Conservation (phyloP, 1,284 basidiomycete species). For the Sanghuangporus baumii region DNA sequence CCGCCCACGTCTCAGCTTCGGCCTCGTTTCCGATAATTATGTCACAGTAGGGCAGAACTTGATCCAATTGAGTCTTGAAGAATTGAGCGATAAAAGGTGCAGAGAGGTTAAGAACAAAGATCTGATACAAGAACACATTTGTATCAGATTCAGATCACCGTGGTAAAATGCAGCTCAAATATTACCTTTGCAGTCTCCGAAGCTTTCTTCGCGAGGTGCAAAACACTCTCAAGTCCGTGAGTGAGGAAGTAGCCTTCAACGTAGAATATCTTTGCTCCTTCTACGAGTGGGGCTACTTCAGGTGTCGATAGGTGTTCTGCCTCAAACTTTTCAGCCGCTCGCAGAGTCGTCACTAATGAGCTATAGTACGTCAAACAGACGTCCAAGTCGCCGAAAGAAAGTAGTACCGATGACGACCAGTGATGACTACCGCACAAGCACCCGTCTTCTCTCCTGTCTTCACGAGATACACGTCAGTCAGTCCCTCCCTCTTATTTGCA, state of each 20-base stretch:
- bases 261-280: constrained; percentile 86
- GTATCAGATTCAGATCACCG: not conserved
- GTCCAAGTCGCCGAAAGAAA: not conserved
- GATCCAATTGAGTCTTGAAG: constrained; percentile 79
- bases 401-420: constrained; percentile 80
- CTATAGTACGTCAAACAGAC: constrained; percentile 31
- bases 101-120: constrained; percentile 89
- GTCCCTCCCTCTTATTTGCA: constrained; percentile 93
- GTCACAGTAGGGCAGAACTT: constrained; percentile 80
- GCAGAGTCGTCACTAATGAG: constrained; percentile 88
- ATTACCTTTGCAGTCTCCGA: constrained; percentile 72
- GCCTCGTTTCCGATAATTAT: constrained; percentile 92
- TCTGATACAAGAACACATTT: constrained; percentile 36
- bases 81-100: constrained; percentile 98
- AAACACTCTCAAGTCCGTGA: constrained; percentile 75
- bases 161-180: not conserved
- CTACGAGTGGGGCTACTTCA: constrained; percentile 71
- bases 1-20: constrained; percentile 87
- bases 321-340: constrained; percentile 87
- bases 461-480: constrained; percentile 87
- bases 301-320: constrained; percentile 76
- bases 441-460: constrained; percentile 87
- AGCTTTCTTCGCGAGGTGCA: constrained; percentile 81
- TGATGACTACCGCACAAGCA: constrained; percentile 95
- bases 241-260: constrained; percentile 98